phyloP scores from a whole-genome alignment of 1,139 yeast genomes.

The Ogataea hybrid region DNA sequence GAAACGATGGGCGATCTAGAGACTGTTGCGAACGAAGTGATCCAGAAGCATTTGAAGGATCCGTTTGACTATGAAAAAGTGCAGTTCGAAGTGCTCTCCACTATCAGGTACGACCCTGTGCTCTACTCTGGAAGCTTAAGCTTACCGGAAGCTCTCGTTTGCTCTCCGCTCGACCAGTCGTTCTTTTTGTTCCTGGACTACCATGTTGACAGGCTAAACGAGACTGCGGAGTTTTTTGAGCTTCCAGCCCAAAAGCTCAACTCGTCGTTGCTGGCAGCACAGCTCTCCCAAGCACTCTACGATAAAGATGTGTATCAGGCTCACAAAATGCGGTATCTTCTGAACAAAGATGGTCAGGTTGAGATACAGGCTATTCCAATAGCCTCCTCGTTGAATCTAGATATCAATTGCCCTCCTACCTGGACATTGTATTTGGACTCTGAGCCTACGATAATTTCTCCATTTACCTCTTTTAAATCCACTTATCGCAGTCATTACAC shows the following conservation, averaged over 20 bases:
- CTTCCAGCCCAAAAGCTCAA: conserved; percentile 44
- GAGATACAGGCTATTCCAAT: conserved; percentile 46
- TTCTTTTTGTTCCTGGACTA: conserved; percentile 61
- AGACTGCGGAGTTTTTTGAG: conserved; percentile 53
- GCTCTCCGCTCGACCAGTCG: conserved; percentile 32
- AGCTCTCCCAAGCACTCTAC: conserved; percentile 44
- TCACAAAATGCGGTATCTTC: conserved; percentile 38
- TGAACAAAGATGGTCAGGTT: conserved; percentile 48
- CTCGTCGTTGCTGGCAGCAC: conserved; percentile 40
- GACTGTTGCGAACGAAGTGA: conserved; percentile 10
- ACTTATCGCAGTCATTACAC: conserved; percentile 66
- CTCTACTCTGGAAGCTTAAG: conserved; percentile 32
- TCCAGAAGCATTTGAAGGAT: conserved; percentile 11
- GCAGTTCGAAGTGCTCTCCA: conserved; percentile 57
- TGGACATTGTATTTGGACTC: conserved; percentile 68
- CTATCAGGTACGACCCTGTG: conserved; percentile 71
- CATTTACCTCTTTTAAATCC: conserved; percentile 88
- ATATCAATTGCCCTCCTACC: conserved; percentile 36
- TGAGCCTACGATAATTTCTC: conserved; percentile 53
- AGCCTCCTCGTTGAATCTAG: conserved; percentile 37
- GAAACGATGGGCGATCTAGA: conserved; percentile 5
- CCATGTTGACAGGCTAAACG: conserved; percentile 60
- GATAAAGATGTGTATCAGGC: conserved; percentile 37
- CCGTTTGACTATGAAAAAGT: conserved; percentile 17
- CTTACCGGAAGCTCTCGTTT: conserved; percentile 33